These are phyloP conservation scores for Aspergillus costaricaensis DNA, from an alignment of 2,329 filamentous ascomycete genomes.

Conservation along the genomic window DNA sequence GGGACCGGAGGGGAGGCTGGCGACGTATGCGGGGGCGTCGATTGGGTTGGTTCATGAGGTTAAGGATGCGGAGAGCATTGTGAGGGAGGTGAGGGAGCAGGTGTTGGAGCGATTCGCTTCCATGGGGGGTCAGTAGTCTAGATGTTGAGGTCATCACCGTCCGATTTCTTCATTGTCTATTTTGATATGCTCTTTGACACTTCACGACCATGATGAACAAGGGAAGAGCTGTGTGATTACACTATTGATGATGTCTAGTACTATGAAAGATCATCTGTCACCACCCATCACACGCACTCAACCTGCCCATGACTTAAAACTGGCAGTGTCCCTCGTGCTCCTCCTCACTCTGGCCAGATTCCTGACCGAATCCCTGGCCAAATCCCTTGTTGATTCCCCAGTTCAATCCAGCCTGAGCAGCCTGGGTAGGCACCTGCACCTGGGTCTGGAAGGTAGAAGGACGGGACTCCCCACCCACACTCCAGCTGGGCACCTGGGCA, in stretches of 20 bases:
- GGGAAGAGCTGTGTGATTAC: too few relatives aligned
- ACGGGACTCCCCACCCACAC: neutral
- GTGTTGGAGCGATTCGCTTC: neutral
- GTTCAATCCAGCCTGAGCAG: neutral
- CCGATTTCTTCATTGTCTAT: too few relatives aligned
- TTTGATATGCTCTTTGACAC: too few relatives aligned
- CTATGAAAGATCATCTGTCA: neutral
- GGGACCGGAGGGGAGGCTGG: constrained; percentile 52
- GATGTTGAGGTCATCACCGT: too few relatives aligned
- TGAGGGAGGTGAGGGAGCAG: constrained; percentile 25
- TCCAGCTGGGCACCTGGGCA: neutral
- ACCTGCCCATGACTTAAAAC: neutral
- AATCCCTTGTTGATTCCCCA: neutral
- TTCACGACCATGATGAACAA: too few relatives aligned
- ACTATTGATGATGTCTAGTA: neutral
- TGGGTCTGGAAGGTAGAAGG: neutral
- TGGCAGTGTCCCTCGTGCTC: neutral
- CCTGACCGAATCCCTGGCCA: neutral
- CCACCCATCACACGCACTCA: neutral
- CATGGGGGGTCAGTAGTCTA: too few relatives aligned
- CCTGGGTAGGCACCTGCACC: neutral
- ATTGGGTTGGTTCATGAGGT: constrained; percentile 50
- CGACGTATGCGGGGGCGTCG: constrained; percentile 53
- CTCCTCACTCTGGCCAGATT: neutral
- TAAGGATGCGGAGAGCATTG: constrained; percentile 43